A percentile compares a stretch with the other conserved stretches of the same genome.
phyloP scores from a whole-genome alignment of 2,329 filamentous ascomycete genomes.

The Leptographium galeiforme region DNA sequence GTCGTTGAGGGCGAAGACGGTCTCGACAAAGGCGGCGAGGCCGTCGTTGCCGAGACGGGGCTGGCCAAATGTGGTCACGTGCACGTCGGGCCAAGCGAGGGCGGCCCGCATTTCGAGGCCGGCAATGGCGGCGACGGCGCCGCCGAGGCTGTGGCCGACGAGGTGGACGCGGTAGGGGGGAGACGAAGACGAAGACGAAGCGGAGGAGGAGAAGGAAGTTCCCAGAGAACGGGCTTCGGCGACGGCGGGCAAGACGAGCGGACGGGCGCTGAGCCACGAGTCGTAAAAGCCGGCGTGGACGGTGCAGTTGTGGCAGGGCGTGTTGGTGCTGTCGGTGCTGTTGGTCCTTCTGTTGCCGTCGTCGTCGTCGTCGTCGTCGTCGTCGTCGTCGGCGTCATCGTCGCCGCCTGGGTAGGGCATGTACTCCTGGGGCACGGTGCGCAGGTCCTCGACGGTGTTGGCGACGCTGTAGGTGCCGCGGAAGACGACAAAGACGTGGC shows the following conservation, averaged over 20 bases:
- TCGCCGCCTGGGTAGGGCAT: conserved; percentile 58
- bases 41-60: conserved; percentile 51
- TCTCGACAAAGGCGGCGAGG: conserved; percentile 41
- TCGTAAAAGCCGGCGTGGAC: conserved; percentile 83
- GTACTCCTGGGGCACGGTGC: conserved; percentile 80
- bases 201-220: background rate
- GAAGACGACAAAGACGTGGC: conserved; percentile 67
- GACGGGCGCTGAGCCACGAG: conserved; percentile 68
- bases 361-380: conserved; percentile 1
- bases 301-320: conserved; percentile 68
- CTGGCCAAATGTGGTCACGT: conserved; percentile 86
- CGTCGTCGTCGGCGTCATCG: conserved; percentile 18
- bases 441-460: conserved; percentile 83
- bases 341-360: no score
- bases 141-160: conserved; percentile 83
- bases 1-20: conserved; percentile 30
- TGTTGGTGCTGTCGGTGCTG: conserved; percentile 8
- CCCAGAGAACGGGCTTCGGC: conserved; percentile 33
- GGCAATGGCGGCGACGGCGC: conserved; percentile 79
- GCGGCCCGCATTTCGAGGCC: conserved; percentile 63
- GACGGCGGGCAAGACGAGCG: conserved; percentile 55
- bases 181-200: conserved; percentile 22
- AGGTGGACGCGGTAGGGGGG: conserved; percentile 63
- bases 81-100: conserved; percentile 55
- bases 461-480: conserved; percentile 88